Conservation (phyloP, 2,329 filamentous ascomycete species). For the Annulohypoxylon truncatum region DNA sequence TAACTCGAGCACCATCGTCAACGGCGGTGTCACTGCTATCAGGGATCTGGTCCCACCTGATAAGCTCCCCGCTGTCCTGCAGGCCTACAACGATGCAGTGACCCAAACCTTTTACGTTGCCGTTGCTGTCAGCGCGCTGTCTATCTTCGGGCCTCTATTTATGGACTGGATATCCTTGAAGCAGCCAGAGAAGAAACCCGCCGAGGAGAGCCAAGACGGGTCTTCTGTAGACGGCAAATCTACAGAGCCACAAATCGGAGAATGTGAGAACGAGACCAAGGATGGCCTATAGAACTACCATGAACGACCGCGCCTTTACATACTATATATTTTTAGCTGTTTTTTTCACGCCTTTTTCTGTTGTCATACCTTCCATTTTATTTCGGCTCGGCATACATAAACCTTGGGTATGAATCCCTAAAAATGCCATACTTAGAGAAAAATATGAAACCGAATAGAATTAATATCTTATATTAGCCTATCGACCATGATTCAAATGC, state of each 20-base stretch:
- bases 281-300: not conserved
- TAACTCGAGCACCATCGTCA: constrained; percentile 7
- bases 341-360: not conserved
- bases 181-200: constrained; percentile 15
- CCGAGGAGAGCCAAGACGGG: not conserved
- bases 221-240: constrained; percentile 12
- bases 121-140: constrained; percentile 18
- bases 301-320: not conserved
- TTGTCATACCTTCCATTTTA: not conserved
- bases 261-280: not conserved
- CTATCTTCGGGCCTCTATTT: constrained; percentile 15
- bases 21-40: constrained; percentile 14
- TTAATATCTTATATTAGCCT: not conserved
- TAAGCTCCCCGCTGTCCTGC: constrained; percentile 11
- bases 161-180: constrained; percentile 29
- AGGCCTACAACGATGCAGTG: constrained; percentile 22
- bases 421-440: not conserved
- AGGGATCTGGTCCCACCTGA: constrained; percentile 12
- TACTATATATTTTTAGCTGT: not conserved
- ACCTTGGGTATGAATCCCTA: no score
- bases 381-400: not conserved
- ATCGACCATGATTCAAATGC: no score
- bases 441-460: not conserved
- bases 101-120: constrained; percentile 23
- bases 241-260: not conserved